Percentiles rank a stretch among this genome's conserved stretches.
phyloP scores from a whole-genome alignment of 1,284 basidiomycete species.

The Apiotrichum domesticum region DNA sequence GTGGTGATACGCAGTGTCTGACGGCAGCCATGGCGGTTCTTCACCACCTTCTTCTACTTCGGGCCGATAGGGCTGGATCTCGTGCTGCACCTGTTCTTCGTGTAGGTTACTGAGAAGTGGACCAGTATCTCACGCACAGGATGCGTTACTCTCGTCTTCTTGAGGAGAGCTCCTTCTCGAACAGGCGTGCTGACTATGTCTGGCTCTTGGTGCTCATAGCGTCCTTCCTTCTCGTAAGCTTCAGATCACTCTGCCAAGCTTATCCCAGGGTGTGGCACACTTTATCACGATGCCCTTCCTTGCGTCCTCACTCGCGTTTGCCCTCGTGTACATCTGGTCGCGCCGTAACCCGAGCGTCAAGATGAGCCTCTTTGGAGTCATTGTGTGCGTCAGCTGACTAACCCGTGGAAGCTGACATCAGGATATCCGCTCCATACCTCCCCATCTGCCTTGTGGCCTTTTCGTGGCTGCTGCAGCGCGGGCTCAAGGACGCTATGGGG shows the following conservation, averaged over 20 bases:
- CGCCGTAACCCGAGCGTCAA: constrained; percentile 85
- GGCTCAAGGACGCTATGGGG: constrained; percentile 74
- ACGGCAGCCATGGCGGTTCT: constrained; percentile 71
- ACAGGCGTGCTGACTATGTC: constrained; percentile 83
- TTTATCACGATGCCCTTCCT: constrained; percentile 79
- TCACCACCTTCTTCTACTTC: constrained; percentile 95
- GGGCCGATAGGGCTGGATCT: constrained; percentile 90
- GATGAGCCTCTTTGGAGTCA: constrained; percentile 88
- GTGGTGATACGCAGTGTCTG: too few relatives aligned
- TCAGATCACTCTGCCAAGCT: not conserved
- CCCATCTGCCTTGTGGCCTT: constrained; percentile 84
- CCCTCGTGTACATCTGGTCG: constrained; percentile 96
- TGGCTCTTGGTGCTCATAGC: constrained; percentile 81
- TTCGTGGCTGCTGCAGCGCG: constrained; percentile 80
- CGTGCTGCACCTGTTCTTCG: constrained; percentile 95
- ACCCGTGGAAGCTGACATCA: constrained; percentile 16
- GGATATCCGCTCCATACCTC: constrained; percentile 88
- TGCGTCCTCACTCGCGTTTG: constrained; percentile 63
- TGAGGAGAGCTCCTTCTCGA: constrained; percentile 91
- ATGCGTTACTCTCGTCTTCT: constrained; percentile 95
- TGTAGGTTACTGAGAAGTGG: constrained; percentile 55
- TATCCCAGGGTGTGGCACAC: constrained; percentile 65
- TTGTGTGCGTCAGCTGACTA: constrained; percentile 53
- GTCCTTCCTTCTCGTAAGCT: constrained; percentile 69
- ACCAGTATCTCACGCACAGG: constrained; percentile 47